Base-by-base conservation (phyloP, 2,329 filamentous ascomycete genomes). In the Fusarium sp. region DNA sequence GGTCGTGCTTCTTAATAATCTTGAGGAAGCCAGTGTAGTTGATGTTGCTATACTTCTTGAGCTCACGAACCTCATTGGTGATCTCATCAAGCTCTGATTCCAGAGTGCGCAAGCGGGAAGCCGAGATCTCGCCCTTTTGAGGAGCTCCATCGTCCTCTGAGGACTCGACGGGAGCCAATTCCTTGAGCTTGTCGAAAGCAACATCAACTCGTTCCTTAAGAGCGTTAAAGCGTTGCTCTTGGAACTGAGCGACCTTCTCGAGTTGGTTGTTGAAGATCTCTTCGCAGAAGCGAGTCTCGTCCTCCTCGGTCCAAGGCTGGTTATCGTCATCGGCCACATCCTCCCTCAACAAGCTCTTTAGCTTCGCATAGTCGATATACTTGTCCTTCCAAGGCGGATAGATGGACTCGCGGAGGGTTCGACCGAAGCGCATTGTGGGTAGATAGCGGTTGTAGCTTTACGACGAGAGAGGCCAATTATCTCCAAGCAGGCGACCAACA, bases 21-120 rank as follows among this genome's bases (percentile, higher is more conserved):
- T 99, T 99, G 80, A 98, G 89, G 84, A 98, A 98, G 54, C 95
- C 96, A 11, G 96, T 98, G 83, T 98, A 99, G 85, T 99, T 99
- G 85, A 98, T 92, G 74, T 92, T 93, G 83, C 94, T 96, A 85
- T 96, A 99, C 82, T 94, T 96, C 84, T 98, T 96, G 76, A 99
- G 89, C 86, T 97, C 94, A 81, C 93, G 96, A 79, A 97, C 92
- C 83, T 98, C 94, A 81, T 94, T 94, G 39, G 94, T 96, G 83
- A 98, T 96, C 61, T 85, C 84, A 82, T 98, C 96, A 63, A 98
- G 89, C 85, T 98, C 94, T 54, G 86, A 83, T 79, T 96, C 88
- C 44, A 96, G 91, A 77, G 94, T 90, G 75, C 91, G 90, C 58
- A 97, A 85, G 79, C 89, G 80, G 72, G 85, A 79, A n/a, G 81